Percentiles rank a stretch among this genome's conserved stretches.
phyloP scores from a whole-genome alignment of 805 yeast genomes.

The Blastobotrys chiropterorum region DNA sequence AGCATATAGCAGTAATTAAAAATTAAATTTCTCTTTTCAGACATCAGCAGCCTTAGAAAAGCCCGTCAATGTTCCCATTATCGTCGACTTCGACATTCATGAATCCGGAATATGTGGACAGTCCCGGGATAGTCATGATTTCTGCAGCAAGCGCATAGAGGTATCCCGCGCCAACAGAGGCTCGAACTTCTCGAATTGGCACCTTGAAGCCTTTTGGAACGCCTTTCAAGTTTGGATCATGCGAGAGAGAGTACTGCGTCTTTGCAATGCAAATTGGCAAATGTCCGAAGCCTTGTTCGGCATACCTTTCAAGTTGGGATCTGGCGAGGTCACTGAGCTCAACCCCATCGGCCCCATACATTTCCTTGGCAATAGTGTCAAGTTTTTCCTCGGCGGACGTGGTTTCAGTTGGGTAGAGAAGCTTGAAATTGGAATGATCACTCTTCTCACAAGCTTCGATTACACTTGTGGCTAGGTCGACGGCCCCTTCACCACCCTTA shows the following conservation, averaged over 20 bases:
- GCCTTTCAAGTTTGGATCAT: conserved; percentile 88
- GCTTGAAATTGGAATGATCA: conserved; percentile 38
- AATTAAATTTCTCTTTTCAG: background rate
- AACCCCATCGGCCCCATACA: conserved; percentile 89
- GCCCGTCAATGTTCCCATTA: conserved; percentile 90
- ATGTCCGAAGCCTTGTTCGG: conserved; percentile 81
- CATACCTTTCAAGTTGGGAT: conserved; percentile 72
- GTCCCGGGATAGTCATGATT: conserved; percentile 95
- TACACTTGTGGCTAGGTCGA: conserved; percentile 77
- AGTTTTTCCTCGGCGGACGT: conserved; percentile 76
- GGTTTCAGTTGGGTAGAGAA: conserved; percentile 60
- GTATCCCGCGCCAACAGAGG: conserved; percentile 95
- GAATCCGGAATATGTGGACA: conserved; percentile 93
- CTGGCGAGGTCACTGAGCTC: conserved; percentile 79
- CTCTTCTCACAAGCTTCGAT: conserved; percentile 50
- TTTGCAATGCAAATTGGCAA: conserved; percentile 95
- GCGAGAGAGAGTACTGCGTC: conserved; percentile 94
- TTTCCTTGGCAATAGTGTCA: conserved; percentile 67
- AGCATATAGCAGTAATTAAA: background rate
- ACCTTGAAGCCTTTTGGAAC: conserved; percentile 86
- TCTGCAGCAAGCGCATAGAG: conserved; percentile 95
- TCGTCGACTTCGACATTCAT: conserved; percentile 91
- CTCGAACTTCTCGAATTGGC: conserved; percentile 91
- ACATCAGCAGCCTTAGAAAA: conserved; percentile 44
- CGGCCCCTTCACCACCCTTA: conserved; percentile 88